These are phyloP conservation scores for Phlebiopsis flavidoalba DNA, from an alignment of 768 basidiomycete species.

Conservation along the genomic window DNA sequence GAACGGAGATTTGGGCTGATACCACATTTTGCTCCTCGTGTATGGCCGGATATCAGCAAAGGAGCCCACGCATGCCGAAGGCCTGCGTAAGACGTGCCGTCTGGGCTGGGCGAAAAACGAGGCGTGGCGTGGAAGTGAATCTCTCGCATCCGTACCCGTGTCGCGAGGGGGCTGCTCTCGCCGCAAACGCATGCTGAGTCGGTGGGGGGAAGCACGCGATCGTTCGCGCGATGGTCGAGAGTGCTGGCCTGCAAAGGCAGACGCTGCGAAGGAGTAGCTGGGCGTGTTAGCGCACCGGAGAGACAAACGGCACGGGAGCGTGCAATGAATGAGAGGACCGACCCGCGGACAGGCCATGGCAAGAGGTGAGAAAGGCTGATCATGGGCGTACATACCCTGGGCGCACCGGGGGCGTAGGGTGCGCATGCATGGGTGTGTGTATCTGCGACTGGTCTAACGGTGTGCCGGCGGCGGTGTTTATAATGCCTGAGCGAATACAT, in stretches of 20 bases:
- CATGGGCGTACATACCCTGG: conserved; percentile 5
- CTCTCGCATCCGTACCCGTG: neutral
- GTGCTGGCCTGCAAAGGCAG: neutral
- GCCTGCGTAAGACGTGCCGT: neutral
- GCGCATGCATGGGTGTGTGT: neutral
- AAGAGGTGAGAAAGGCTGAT: neutral
- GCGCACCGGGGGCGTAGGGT: conserved; percentile 4
- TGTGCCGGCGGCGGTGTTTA: conserved; percentile 6
- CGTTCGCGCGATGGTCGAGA: neutral
- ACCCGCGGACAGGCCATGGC: neutral
- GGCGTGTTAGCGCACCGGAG: neutral
- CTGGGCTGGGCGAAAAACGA: neutral
- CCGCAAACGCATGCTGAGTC: neutral
- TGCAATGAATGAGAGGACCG: neutral
- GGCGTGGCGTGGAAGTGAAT: neutral
- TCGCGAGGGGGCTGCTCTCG: neutral
- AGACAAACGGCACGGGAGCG: neutral
- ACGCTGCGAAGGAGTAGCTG: conserved; percentile 5
- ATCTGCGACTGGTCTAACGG: conserved; percentile 8
- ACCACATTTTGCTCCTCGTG: conserved; percentile 4
- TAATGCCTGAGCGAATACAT: conserved; percentile 6
- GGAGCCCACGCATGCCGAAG: conserved; percentile 9
- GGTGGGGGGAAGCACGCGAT: neutral
- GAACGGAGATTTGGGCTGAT: conserved; percentile 11
- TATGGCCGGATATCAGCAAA: neutral